Percentiles rank a stretch among this genome's conserved stretches.
phyloP scores from a whole-genome alignment of 2,329 filamentous ascomycete genomes.

The Tolypocladium capitatum region DNA sequence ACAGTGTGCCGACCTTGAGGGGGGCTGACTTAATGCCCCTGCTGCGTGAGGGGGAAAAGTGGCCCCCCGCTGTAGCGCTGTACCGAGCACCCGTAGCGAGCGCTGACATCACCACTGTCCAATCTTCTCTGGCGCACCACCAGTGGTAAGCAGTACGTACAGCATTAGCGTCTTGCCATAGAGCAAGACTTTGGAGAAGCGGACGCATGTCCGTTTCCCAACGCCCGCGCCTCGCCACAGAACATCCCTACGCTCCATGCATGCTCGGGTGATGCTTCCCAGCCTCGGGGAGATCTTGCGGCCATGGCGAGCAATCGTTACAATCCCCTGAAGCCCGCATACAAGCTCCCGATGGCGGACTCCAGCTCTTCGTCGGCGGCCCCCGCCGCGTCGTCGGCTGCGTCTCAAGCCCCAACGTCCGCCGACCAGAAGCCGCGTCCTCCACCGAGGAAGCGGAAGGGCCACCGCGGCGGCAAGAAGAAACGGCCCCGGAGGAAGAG shows the following conservation, averaged over 20 bases:
- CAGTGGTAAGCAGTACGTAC: no score
- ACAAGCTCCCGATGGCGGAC: neutral
- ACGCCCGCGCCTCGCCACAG: neutral
- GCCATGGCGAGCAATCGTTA: constrained; percentile 1
- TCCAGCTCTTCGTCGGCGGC: constrained; percentile 1
- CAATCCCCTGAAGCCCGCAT: neutral
- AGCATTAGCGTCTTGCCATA: neutral
- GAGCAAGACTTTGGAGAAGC: neutral
- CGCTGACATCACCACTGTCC: no score
- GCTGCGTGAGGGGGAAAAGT: neutral
- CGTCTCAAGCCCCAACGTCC: neutral
- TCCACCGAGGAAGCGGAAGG: constrained; percentile 47
- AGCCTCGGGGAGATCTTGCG: neutral
- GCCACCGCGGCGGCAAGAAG: constrained; percentile 66
- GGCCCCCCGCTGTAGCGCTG: no score
- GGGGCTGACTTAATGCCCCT: neutral
- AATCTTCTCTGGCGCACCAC: no score
- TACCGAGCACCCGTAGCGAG: no score
- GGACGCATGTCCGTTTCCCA: neutral
- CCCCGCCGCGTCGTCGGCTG: constrained; percentile 3
- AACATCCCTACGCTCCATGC: neutral
- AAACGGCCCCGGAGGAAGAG: constrained; percentile 66
- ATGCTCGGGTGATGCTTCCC: neutral
- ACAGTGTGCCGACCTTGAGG: no score
- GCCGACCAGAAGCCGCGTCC: constrained; percentile 5